Evolutionary conservation across 177 flowering plant species (phyloP), one percentile per base, ranked within the genome.

Genomic region (Telopea speciosissima): DNA sequence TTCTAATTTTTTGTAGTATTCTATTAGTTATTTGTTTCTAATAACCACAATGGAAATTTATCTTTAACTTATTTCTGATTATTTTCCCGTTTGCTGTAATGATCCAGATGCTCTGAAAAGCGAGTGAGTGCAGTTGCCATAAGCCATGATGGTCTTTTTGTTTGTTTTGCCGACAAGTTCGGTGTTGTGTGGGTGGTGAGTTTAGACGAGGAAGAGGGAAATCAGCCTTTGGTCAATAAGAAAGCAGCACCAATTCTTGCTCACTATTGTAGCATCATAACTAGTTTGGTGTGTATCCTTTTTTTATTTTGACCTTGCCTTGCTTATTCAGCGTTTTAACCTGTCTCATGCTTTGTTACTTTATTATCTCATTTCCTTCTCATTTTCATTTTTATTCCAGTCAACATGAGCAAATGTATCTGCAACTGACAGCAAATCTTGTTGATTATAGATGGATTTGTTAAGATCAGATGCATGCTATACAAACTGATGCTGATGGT

Each of bases 241-340:
- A 90, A 87, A 83, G 85, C 87, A 61, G 78, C 81, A 42, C 87
- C 97, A 45, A 31, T 95, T 73, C 85, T 91, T 74, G 85, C 88
- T 45, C 98, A 95, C 71, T 95, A 93, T 74, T 95, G 99, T 76
- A 95, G 99, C 78, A 95, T 95, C 75, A 93, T 95, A 62, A 95
- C 99, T 67, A 79, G 93, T 76, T 80, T 95, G 93, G 99, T 95
- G 66, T 62, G 86, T 72, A 52, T 14, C 21, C n/a, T 0, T 52
- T 14, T 17, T 52, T 3, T 52, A 52, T 52, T 14, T 52, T 52
- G 19, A 14, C 58, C 58, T 14, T 52, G 4, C 58, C 87, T 40
- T 97, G 93, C 70, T 95, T 91, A 73, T 95, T 98, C 75, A 95
- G 99, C 77, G 92, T 95, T 74, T 91, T 95, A 62, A 95, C 99